These are phyloP conservation scores for Asterophora lycoperdoides DNA, from an alignment of 768 basidiomycete genomes.

Conservation along the genomic window DNA sequence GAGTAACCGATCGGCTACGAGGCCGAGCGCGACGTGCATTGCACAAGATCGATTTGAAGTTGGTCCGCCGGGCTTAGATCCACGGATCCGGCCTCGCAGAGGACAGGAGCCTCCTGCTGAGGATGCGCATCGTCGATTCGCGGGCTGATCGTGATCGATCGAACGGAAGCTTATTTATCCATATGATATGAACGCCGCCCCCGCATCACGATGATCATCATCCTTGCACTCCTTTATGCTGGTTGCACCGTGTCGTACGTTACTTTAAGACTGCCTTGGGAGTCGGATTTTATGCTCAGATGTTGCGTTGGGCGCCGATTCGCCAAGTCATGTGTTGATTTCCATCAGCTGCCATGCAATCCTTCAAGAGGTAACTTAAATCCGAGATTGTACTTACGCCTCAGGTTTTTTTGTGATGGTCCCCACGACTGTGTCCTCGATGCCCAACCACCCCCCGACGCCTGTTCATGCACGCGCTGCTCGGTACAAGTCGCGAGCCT, in stretches of 20 bases:
- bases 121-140: background rate
- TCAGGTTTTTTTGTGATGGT: background rate
- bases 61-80: too few species aligned
- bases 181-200: too few species aligned
- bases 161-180: slow-evolving; percentile 5
- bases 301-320: background rate
- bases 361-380: background rate
- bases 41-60: too few species aligned
- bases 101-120: too few species aligned
- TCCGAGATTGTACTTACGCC: background rate
- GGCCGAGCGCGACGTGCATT: too few species aligned
- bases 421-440: background rate
- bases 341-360: background rate
- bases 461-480: background rate
- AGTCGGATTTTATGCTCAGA: too few species aligned
- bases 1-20: too few species aligned
- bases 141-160: slow-evolving; percentile 11
- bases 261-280: too few species aligned
- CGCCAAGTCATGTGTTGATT: background rate
- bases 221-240: too few species aligned
- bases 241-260: too few species aligned
- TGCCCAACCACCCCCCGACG: background rate
- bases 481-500: slow-evolving; percentile 1
- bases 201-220: too few species aligned
- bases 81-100: too few species aligned